Base-by-base conservation (phyloP, 768 basidiomycete genomes). In the Hortiboletus flavorubellus region DNA sequence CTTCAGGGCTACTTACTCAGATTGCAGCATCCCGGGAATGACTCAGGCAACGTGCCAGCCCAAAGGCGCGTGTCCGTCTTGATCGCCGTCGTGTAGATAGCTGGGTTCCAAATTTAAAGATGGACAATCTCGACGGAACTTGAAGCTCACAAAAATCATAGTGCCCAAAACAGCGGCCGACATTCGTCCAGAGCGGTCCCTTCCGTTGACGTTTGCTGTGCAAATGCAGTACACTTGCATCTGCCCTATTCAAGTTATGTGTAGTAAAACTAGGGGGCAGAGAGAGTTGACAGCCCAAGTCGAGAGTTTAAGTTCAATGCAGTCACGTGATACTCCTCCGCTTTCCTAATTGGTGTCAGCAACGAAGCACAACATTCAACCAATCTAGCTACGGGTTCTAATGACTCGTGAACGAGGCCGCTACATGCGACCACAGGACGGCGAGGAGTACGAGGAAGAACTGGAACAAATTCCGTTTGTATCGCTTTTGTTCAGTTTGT, bases 381-480 rank as follows among this genome's bases (percentile, higher is more conserved):
- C 51, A n/a, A 47, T 33, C 16, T 37, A 44, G 33, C 41, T 42
- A 35, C 56, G 23, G 16, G 47, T 47, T 46, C 49, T 44, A 44
- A 71, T 71, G 71, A 51, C 63, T 45, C 62, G 41, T 38, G 56
- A 55, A 52, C 55, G 59, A 33, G 54, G 56, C 35, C 68, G 49
- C 33, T 72, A 69, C 49, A 48, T 60, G 47, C 66, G 61, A 59
- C 63, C 59, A 23, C 55, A 45, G 12, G 58, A 60, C 21, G 58
- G 62, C 40, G 77, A 76, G 62, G 79, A 77, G 64, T 77, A 83
- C 34, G 81, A 87, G n/a, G n/a, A n/a, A 59, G 86, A 86, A 64
- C 76, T 86, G 49, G 86, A 85, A 64, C 76, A 81, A 61, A 86
- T 87, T 53, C 77, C 83, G 86, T 86, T 57, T 50, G 74, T 58